Base-by-base conservation (phyloP, 2,329 filamentous ascomycete genomes). In the Colletotrichum tanaceti region DNA sequence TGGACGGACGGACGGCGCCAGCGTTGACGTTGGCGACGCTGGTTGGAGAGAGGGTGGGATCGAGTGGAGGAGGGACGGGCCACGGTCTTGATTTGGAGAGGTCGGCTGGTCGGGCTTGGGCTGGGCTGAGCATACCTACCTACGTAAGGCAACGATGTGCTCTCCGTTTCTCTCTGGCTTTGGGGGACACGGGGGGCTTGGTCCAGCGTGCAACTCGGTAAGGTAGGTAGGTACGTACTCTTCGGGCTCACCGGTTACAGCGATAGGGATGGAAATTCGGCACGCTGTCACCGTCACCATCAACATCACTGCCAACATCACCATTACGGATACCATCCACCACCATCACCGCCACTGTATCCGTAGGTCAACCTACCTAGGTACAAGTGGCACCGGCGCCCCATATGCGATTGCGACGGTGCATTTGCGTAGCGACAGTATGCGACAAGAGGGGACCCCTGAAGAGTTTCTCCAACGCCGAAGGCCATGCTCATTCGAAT, bases 21-120 rank as follows among this genome's bases (percentile, higher is more conserved):
- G 66, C 65, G 46, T 57, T 39, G 63, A 69, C 63, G 62, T 61
- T 66, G 63, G 50, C 66, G 50, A 66, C 62, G 66, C 59, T 69
- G 63, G 66, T 50, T 63, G 54, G 60, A 54, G 58, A 68, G 54
- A 49, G 54, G 54, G 60, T 53, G 64, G 64, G 55, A 46, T 58
- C 22, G 43, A 16, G 35, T 65, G 22, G 59, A 43, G 35, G 50
- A 65, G 63, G 54, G 55, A 60, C 62, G 65, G 65, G 62, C 62
- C 50, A 68, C 65, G 24, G 65, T 57, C 65, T 68, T 65, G 65
- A 57, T 57, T 65, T 63, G 65, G 62, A 59, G 58, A 63, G 53
- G 61, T 58, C 54, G 53, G 44, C 53, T 58, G 35, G 58, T 39
- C 46, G 46, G 58, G 35, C 38, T 60, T 43, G 46, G 58, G 55